These are phyloP conservation scores for Trichoderma guizhouense DNA, from an alignment of 2,329 filamentous ascomycete genomes.

Conservation along the genomic window DNA sequence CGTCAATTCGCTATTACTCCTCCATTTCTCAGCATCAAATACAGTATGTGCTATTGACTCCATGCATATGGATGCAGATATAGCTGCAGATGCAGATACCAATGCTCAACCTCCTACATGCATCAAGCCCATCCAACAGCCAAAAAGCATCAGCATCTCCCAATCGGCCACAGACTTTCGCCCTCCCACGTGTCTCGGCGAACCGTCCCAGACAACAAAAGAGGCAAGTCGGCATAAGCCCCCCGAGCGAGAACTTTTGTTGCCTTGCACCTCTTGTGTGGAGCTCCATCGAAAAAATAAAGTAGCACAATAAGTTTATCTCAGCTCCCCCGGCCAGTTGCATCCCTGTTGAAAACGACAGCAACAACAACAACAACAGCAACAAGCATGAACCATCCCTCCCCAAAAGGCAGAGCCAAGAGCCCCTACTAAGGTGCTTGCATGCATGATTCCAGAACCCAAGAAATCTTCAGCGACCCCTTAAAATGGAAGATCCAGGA, in stretches of 20 bases:
- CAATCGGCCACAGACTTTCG: neutral
- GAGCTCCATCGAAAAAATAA: neutral
- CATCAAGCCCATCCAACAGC: neutral
- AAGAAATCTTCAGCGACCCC: neutral
- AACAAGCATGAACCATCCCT: neutral
- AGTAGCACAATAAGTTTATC: neutral
- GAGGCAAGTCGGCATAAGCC: neutral
- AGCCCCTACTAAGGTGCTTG: neutral
- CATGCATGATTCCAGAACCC: neutral
- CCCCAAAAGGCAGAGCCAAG: neutral
- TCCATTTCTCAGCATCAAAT: neutral
- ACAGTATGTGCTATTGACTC: neutral
- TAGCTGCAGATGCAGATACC: neutral
- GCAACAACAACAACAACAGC: neutral
- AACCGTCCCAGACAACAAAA: neutral
- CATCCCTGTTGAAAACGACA: neutral
- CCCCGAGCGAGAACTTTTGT: slow-evolving; percentile 2
- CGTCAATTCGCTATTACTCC: neutral
- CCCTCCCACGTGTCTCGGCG: neutral
- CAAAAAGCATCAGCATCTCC: neutral
- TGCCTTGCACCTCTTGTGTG: neutral
- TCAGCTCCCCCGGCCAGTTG: neutral
- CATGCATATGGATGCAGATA: neutral
- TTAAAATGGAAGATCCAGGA: neutral
- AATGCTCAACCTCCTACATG: neutral